phyloP scores from a whole-genome alignment of 2,329 filamentous ascomycete species.

The Colletotrichum liaoningense region DNA sequence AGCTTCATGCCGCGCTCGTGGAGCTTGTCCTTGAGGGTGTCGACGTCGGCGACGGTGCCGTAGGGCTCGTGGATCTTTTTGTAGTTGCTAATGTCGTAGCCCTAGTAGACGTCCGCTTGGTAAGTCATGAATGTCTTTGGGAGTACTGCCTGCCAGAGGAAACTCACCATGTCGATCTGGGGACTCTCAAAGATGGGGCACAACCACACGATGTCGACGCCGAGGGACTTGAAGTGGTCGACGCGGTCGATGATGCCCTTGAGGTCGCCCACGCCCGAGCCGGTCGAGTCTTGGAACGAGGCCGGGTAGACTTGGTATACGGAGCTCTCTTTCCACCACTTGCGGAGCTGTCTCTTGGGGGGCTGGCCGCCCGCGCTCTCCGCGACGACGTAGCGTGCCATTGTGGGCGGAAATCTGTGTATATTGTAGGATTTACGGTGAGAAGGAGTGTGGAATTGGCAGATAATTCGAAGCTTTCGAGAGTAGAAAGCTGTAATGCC shows the following conservation, averaged over 20 bases:
- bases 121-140: background rate
- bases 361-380: background rate
- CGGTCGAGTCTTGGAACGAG: conserved; percentile 70
- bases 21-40: conserved; percentile 69
- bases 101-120: conserved; percentile 45
- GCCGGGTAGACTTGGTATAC: conserved; percentile 73
- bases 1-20: conserved; percentile 75
- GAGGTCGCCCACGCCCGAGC: conserved; percentile 67
- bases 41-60: conserved; percentile 75
- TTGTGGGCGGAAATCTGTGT: background rate
- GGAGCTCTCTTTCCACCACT: conserved; percentile 71
- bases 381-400: conserved; percentile 11
- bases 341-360: conserved; percentile 34
- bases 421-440: background rate
- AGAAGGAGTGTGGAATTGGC: background rate
- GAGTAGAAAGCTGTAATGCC: background rate
- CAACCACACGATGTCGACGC: conserved; percentile 69
- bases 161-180: conserved; percentile 70
- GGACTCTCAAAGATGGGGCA: conserved; percentile 63
- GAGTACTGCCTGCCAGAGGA: too few species aligned
- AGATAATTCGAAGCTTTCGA: background rate
- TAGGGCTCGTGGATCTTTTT: conserved; percentile 73
- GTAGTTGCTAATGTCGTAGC: conserved; percentile 79
- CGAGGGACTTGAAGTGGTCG: conserved; percentile 65
- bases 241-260: conserved; percentile 67